Evolutionary conservation across 208 protist genomes (phyloP), one percentile per base, ranked within the genome.

Genomic region (Acanthamoeba culbertsoni): DNA sequence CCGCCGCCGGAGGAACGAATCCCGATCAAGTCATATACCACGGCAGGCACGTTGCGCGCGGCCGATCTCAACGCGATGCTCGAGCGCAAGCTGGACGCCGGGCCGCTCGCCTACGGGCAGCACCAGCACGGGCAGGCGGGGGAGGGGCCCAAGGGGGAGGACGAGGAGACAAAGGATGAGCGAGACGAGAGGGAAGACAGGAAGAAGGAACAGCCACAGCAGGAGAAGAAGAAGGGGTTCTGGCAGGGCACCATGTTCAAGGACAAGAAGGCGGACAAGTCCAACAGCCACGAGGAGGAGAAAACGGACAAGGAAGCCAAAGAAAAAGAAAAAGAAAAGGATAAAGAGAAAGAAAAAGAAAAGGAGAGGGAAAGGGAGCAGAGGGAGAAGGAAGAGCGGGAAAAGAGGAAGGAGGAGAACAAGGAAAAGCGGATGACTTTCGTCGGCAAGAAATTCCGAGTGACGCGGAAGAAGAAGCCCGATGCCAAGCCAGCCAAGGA

Each of bases 401-500:
- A 88, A 46, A 1, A 31, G 48, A 6, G 35, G 46, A 88, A 88
- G 79, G 79, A 88, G 48, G 79, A 88, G 16, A 62, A 53, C 35
- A 57, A 62, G 37, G 79, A 88, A 5, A 88, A 88, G 37, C 51
- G 53, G 79, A 63, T 88, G 53, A 63, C 31, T 46, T 88, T 88
- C 40, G 45, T 63, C 79, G 51, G 45, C n/a, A 65, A 88, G 53
- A 88, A 88, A n/a, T 88, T 88, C 53, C 79, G 79, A 20, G 53
- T 88, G 45, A 88, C 59, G 59, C 8, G 79, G 3, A 88, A 88
- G 53, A 88, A 88, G 79, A 88, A 88, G 79, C 46, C 79, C 42
- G 53, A 63, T 1, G 26, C 18, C 45, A 88, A 88, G 48, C 79
- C 68, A 1, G n/a, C 68, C 31, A 43, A 48, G 37, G 68, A 79